Base-by-base conservation (phyloP, 805 yeast genomes). In the Kazachstania africana region DNA sequence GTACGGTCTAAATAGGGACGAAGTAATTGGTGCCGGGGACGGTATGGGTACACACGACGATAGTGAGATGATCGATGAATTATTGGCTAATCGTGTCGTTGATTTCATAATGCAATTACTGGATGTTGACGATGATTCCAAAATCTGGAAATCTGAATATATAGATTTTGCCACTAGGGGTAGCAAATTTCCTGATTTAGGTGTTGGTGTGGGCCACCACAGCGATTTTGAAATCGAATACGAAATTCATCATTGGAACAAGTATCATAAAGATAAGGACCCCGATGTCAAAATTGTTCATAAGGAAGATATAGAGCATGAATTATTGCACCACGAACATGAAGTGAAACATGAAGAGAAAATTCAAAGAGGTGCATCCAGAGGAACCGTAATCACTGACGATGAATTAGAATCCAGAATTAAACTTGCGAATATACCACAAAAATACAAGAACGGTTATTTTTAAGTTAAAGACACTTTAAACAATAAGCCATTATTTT, bases 201-300 rank as follows among this genome's bases (percentile, higher is more conserved):
- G 95, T 6, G 75, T 77, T 36, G 97, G 96, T 19, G 87, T 83
- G 6, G 95, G 95, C 17, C 95, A 87, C 50, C 95, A 87, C 59
- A 78, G 85, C 22, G 95, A 83, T 59, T 88, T 85, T 49, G 97
- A 87, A 56, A 69, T 73, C 43, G 96, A 87, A 53, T 88, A 87
- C 52, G 96, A 88, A 53, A 76, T 82, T 35, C 96, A 87, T 54
- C 97, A 87, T 55, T 88, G 96, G 96, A 70, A 76, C 37, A 64
- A 84, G 57, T 77, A 67, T 49, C 91, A 81, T 50, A 66, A 70
- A 34, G 73, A 81, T 42, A 58, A 65, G 34, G 96, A 85, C 53
- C 95, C 95, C 2, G 85, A 82, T 33, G 84, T 85, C 17, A 65
- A 68, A 44, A 59, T 71, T 16, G 78, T 81, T 32, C 96, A 85